Base-by-base conservation (phyloP, 352 stramenopile species). In the Phytopythium chamaehyphon region DNA sequence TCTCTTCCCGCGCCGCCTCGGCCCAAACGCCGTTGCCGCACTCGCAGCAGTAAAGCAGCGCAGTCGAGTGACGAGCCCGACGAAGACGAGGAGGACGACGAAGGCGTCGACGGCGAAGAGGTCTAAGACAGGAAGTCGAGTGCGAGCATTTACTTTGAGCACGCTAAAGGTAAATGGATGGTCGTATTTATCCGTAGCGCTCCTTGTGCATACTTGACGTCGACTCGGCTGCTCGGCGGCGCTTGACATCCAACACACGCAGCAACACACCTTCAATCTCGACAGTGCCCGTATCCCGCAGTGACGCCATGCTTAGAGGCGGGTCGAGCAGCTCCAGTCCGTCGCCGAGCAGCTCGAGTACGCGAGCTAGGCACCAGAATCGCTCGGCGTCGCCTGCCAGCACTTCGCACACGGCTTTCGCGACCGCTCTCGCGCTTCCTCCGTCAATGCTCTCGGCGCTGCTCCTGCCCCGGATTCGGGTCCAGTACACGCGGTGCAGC, bases 301-400 rank as follows among this genome's bases (percentile, higher is more conserved):
- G 35, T 31, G 53, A 55, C 16, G 73, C 50, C 14, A 71, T 14
- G 8, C 69, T 52, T 11, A 88, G 44, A 7, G 59, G 18, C 5
- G 75, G 62, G 6, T 86, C 75, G 21, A 87, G 59, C 4, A 84
- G 46, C 14, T 66, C 55, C 40, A 81, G 52, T 12, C 71, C 72
- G 22, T 86, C 69, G 28, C 81, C 57, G 16, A 90, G 71, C 14
- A 86, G 44, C 42, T 86, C 71, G 11, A 91, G 42, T 35, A 90
- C 58, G 21, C 71, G 63, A n/a, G 65, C 52, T 22, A 84, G 74
- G 52, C 80, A 86, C 83, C 83, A 93, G 42, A 91, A 93, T 24
- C 78, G 76, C 43, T 89, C 74, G 6, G 62, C 47, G 22, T 71
- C 61, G 12, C 59, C 48, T 15, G 47, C 44, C 28, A 86, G 37